A percentile compares a stretch with the other conserved stretches of the same genome.
These are phyloP conservation scores for Athelia sp. DNA, from an alignment of 1,284 basidiomycete genomes.

Conservation along the genomic window DNA sequence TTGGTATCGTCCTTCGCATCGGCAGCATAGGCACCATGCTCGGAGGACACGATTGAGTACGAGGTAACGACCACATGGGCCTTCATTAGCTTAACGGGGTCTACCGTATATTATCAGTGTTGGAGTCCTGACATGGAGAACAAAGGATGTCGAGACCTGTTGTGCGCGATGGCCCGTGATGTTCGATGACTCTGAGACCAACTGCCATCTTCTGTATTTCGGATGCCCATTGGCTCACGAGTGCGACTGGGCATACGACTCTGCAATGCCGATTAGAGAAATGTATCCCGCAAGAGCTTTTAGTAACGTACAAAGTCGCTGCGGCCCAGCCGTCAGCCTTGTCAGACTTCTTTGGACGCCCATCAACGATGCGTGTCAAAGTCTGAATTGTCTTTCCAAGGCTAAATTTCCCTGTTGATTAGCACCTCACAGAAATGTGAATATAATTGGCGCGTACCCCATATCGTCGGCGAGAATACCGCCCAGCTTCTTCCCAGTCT, in stretches of 20 bases:
- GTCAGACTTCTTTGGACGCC: slow-evolving; percentile 63
- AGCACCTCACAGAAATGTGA: slow-evolving; percentile 5
- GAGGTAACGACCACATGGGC: slow-evolving; percentile 84
- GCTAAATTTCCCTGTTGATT: slow-evolving; percentile 27
- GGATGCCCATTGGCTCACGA: slow-evolving; percentile 89
- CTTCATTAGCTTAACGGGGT: slow-evolving; percentile 50
- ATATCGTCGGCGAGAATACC: slow-evolving; percentile 94
- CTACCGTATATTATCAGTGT: slow-evolving; percentile 28
- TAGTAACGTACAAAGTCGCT: slow-evolving; percentile 64
- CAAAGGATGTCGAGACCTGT: slow-evolving; percentile 42
- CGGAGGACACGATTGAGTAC: slow-evolving; percentile 76
- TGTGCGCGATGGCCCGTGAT: slow-evolving; percentile 75
- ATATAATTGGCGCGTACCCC: slow-evolving; percentile 53
- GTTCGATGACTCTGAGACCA: slow-evolving; percentile 68
- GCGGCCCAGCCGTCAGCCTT: slow-evolving; percentile 67
- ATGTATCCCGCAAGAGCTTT: slow-evolving; percentile 1
- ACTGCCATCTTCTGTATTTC: slow-evolving; percentile 81
- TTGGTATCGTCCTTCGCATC: slow-evolving; percentile 48
- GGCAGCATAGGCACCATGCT: slow-evolving; percentile 49
- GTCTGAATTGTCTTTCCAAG: slow-evolving; percentile 95
- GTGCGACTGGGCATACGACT: slow-evolving; percentile 77
- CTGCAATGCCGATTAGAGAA: slow-evolving; percentile 32
- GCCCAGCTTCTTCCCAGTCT: slow-evolving; percentile 73
- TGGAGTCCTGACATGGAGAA: neutral
- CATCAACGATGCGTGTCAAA: slow-evolving; percentile 77